phyloP scores from a whole-genome alignment of 306 rosid species.

The cucumber (Cucumis sativus) region Cucumber_9930_V3 NC_026655.2:25192501-25193000 shows the following conservation, averaged over 20 bases:
- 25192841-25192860: slow-evolving; percentile 30
- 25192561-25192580: too few relatives aligned
- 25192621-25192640: background rate
- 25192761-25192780: slow-evolving; percentile 22
- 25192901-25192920: slow-evolving; percentile 32
- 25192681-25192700: background rate
- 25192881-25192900: slow-evolving; percentile 47
- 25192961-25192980: slow-evolving; percentile 51
- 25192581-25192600: too few relatives aligned
- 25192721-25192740: background rate
- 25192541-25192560: too few relatives aligned
- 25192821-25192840: slow-evolving; percentile 28
- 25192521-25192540: too few relatives aligned
- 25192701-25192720: background rate
- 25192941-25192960: slow-evolving; percentile 30
- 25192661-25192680: background rate
- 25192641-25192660: background rate
- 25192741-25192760: slow-evolving; percentile 9
- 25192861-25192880: slow-evolving; percentile 38
- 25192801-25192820: slow-evolving; percentile 28
- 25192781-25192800: slow-evolving; percentile 34
- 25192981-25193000: slow-evolving; percentile 36
- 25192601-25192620: too few relatives aligned
- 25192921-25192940: background rate
- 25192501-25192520: too few relatives aligned